Evolutionary conservation across 2,329 filamentous ascomycete genomes (phyloP), one percentile per base, ranked within the genome.

Genomic region (Aspergillus uvarum): DNA sequence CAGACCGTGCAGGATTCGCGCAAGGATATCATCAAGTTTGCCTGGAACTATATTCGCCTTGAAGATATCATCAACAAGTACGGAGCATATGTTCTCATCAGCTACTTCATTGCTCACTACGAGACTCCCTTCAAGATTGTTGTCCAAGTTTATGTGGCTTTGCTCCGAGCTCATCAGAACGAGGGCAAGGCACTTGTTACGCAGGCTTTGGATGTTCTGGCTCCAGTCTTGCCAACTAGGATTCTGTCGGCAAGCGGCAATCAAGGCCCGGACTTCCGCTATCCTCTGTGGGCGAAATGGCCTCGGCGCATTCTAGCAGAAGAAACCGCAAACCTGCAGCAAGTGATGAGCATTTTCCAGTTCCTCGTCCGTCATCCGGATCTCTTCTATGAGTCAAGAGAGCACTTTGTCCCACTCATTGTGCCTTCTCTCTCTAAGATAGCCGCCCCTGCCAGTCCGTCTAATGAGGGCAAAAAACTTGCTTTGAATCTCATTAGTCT

Each of bases 31-130:
- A 99, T 99, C 72, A 98, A 97, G 77, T 99, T 98, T 76, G 93
- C 92, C 3, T 99, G 95, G 95, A 96, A 93, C 19, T 98, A 96
- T 72, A 99, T 99, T 69, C 87, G 91, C 24, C 85, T 99, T n/a
- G 96, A 99, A 71, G 95, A 99, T 75, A 91, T 96, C 59, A 96
- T 99, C 80, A 99, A 98, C 81, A 99, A 99, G 76, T 95, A 98
- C 74, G 95, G 94, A 0, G 93, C 95, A 2, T 99, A 99, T 70
- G 94, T 97, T 5, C 87, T 99, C 5, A 96, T 99, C 62, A 92
- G 91, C 2, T 99, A 97, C 76, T 99, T 99, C 79, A 97, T 99
- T 68, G 91, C 92, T 0, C 90, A 96, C 65, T 99, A 96, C 72
- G 96, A 99, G 68, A 98, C 95, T 0, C 96, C 95, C 0, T 85